A percentile compares a stretch with the other conserved stretches of the same genome.
Evolutionary conservation across 495 filamentous ascomycete genomes (phyloP).

Genomic region (Aspergillus taichungensis): DNA sequence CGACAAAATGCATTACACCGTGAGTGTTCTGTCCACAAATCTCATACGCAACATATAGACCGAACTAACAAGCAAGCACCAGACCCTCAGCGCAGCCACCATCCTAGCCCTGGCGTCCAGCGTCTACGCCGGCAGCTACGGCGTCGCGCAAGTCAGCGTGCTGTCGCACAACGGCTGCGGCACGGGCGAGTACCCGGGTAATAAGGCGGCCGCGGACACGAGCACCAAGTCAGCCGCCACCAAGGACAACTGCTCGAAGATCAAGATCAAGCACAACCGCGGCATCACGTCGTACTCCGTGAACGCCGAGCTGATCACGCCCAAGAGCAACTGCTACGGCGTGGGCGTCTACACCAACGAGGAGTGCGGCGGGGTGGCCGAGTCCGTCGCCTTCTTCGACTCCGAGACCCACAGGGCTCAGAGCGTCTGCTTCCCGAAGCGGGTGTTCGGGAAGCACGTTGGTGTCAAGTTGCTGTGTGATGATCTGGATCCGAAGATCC

Average conservation of each 20-base stretch:
- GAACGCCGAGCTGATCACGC: conserved; percentile 3
- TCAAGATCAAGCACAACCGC: not conserved
- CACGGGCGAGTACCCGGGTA: conserved; percentile 1
- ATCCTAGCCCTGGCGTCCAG: conserved; percentile 7
- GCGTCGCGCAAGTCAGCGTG: conserved; percentile 7
- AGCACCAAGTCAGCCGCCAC: not conserved
- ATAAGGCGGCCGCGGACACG: not conserved
- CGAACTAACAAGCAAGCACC: not conserved
- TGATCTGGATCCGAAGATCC: not conserved
- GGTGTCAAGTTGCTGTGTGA: conserved; percentile 7
- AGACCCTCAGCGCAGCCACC: not conserved
- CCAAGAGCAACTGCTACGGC: conserved; percentile 6
- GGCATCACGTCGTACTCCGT: conserved; percentile 11
- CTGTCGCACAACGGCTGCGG: conserved; percentile 5
- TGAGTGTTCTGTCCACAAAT: no score
- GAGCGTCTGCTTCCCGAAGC: conserved; percentile 3
- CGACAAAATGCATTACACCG: no score
- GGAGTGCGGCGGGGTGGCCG: conserved; percentile 6
- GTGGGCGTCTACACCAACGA: conserved; percentile 8
- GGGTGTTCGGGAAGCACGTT: conserved; percentile 4
- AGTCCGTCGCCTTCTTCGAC: conserved; percentile 5
- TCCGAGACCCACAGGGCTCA: not conserved
- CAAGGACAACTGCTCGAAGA: conserved; percentile 5
- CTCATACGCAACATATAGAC: not conserved
- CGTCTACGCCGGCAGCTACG: conserved; percentile 4